A percentile compares a stretch with the other conserved stretches of the same genome.
Evolutionary conservation across 2,329 filamentous ascomycete species (phyloP).

Genomic region (Decorospora gaudefroyi): DNA sequence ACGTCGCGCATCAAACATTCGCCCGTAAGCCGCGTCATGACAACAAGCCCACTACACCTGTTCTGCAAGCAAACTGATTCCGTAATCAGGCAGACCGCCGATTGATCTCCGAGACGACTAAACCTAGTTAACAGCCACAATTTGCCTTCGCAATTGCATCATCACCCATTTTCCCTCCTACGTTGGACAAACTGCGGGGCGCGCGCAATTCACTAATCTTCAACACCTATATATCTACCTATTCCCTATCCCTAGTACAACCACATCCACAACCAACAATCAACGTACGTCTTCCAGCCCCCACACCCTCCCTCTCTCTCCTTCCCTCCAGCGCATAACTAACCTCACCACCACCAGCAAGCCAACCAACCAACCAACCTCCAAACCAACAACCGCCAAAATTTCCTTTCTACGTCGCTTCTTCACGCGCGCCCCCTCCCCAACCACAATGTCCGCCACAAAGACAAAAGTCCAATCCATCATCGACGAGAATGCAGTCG

Average conservation of each 20-base stretch:
- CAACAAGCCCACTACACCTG: not conserved
- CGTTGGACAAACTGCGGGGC: constrained; percentile 43
- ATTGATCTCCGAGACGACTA: constrained; percentile 7
- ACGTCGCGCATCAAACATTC: constrained; percentile 4
- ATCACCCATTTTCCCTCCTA: no score
- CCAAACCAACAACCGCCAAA: constrained; percentile 48
- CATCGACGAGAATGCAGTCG: constrained; percentile 87
- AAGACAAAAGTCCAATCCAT: constrained; percentile 81
- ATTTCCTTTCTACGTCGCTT: constrained; percentile 72
- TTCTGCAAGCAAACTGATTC: constrained; percentile 3
- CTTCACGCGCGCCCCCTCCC: constrained; percentile 64
- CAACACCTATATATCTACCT: constrained; percentile 21
- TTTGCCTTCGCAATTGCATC: constrained; percentile 36
- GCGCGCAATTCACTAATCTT: constrained; percentile 35
- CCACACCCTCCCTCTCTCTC: not conserved
- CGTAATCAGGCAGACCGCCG: constrained; percentile 17
- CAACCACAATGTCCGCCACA: constrained; percentile 78
- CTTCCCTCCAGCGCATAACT: not conserved
- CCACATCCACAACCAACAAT: no score
- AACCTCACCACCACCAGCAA: not conserved
- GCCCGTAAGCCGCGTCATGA: constrained; percentile 13
- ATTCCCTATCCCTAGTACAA: no score
- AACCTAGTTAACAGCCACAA: constrained; percentile 20
- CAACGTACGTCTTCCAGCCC: no score
- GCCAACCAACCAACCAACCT: constrained; percentile 1